These are phyloP conservation scores for Globisporangium megalacanthum DNA, from an alignment of 352 stramenopile species.

Conservation along the genomic window DNA sequence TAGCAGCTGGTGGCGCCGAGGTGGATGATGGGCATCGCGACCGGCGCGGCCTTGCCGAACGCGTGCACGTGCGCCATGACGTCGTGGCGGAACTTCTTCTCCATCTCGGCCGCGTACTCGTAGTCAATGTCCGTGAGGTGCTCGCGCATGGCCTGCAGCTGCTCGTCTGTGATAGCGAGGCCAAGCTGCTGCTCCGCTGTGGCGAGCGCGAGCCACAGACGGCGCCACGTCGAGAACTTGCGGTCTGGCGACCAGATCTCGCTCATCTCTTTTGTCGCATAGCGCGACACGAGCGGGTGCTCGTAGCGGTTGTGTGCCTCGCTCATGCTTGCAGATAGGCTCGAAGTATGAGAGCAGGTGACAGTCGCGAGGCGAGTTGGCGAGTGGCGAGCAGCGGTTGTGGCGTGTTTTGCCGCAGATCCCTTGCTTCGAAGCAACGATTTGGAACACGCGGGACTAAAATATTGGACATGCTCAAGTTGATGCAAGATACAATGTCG, in stretches of 20 bases:
- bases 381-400: slow-evolving; percentile 2
- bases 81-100: slow-evolving; percentile 98
- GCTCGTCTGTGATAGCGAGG: slow-evolving; percentile 96
- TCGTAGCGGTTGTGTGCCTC: slow-evolving; percentile 80
- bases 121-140: slow-evolving; percentile 98
- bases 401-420: too few relatives aligned
- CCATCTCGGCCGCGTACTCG: slow-evolving; percentile 95
- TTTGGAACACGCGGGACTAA: not conserved
- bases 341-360: not conserved
- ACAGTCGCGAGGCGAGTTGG: slow-evolving; percentile 3
- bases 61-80: slow-evolving; percentile 99
- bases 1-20: slow-evolving; percentile 98
- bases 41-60: slow-evolving; percentile 94
- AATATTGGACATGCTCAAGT: too few relatives aligned
- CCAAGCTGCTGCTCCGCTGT: slow-evolving; percentile 97
- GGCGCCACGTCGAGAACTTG: slow-evolving; percentile 99
- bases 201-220: slow-evolving; percentile 97
- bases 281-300: slow-evolving; percentile 90
- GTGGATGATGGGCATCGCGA: slow-evolving; percentile 99
- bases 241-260: slow-evolving; percentile 97
- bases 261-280: slow-evolving; percentile 99
- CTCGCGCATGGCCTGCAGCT: slow-evolving; percentile 95
- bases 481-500: too few relatives aligned
- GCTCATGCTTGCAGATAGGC: slow-evolving; percentile 20
- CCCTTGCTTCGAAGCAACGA: not conserved